These are phyloP conservation scores for Hypoxylon cercidicola DNA, from an alignment of 495 filamentous ascomycete species.

Conservation along the genomic window DNA sequence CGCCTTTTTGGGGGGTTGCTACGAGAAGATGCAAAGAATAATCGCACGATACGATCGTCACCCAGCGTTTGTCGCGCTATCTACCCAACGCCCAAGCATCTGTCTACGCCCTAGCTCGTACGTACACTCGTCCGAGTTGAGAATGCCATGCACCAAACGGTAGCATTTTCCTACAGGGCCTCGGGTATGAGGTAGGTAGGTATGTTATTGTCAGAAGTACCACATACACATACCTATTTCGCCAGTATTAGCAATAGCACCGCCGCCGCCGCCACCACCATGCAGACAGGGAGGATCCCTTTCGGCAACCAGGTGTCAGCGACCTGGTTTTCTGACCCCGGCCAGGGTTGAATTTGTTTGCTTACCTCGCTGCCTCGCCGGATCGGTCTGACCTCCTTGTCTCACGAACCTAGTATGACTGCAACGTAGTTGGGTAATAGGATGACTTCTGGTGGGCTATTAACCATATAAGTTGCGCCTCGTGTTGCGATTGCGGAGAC, in stretches of 20 bases:
- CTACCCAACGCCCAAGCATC: neutral
- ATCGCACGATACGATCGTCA: conserved; percentile 31
- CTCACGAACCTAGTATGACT: conserved; percentile 35
- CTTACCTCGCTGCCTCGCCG: conserved; percentile 13
- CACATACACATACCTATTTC: conserved; percentile 31
- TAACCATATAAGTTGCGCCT: conserved; percentile 6
- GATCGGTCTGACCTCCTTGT: conserved; percentile 19
- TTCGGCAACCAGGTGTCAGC: conserved; percentile 29
- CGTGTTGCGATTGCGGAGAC: conserved; percentile 36
- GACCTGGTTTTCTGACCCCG: conserved; percentile 33
- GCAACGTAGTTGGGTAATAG: conserved; percentile 39
- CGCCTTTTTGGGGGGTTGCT: conserved; percentile 12
- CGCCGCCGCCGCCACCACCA: conserved; percentile 17
- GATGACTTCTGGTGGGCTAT: conserved; percentile 20
- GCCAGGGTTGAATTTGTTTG: conserved; percentile 14
- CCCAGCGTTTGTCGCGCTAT: conserved; percentile 35
- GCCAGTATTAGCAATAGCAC: conserved; percentile 6
- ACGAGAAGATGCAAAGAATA: conserved; percentile 35
- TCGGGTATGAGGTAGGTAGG: too few relatives aligned
- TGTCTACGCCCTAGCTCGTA: neutral
- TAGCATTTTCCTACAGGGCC: conserved; percentile 18
- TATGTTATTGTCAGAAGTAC: conserved; percentile 38
- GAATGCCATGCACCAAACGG: conserved; percentile 33
- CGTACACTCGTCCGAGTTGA: conserved; percentile 30
- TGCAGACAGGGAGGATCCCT: conserved; percentile 14